These are phyloP conservation scores for Fusarium irregulare DNA, from an alignment of 2,329 filamentous ascomycete genomes.

Conservation along the genomic window DNA sequence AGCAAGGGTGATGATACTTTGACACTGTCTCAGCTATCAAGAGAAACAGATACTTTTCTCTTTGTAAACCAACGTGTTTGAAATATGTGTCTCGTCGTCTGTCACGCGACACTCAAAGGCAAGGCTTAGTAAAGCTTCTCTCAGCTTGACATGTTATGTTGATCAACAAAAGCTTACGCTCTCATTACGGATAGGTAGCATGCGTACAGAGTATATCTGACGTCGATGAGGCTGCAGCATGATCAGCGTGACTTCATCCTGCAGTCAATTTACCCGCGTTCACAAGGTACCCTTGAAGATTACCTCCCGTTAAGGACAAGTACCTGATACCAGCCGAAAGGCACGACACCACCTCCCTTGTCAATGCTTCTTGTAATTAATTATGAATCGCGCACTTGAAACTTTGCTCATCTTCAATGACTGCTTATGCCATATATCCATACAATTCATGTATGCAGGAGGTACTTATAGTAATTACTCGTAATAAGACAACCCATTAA, in stretches of 20 bases:
- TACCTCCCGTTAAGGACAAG: constrained; percentile 3
- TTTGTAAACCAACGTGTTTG: neutral
- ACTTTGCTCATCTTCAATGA: neutral
- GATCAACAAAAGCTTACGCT: neutral
- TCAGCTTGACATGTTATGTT: neutral
- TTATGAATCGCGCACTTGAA: neutral
- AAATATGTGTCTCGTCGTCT: neutral
- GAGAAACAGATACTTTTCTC: constrained; percentile 1
- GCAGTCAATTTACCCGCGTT: constrained; percentile 31
- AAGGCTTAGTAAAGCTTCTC: neutral
- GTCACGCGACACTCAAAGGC: constrained; percentile 23
- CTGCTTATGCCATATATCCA: constrained; percentile 34
- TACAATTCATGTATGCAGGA: constrained; percentile 39
- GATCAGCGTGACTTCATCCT: constrained; percentile 45
- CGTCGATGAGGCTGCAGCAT: constrained; percentile 28
- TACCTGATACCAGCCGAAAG: constrained; percentile 23
- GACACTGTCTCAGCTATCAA: constrained; percentile 21
- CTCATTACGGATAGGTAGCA: neutral
- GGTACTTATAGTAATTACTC: constrained; percentile 27
- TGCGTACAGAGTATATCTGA: constrained; percentile 29
- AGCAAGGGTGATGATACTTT: constrained; percentile 13
- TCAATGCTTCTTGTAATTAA: constrained; percentile 34
- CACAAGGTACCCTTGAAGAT: constrained; percentile 40
- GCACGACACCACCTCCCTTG: constrained; percentile 28
- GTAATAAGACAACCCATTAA: constrained; percentile 26